These are phyloP conservation scores for Colletotrichum simmondsii DNA, from an alignment of 2,329 filamentous ascomycete genomes.

Conservation along the genomic window DNA sequence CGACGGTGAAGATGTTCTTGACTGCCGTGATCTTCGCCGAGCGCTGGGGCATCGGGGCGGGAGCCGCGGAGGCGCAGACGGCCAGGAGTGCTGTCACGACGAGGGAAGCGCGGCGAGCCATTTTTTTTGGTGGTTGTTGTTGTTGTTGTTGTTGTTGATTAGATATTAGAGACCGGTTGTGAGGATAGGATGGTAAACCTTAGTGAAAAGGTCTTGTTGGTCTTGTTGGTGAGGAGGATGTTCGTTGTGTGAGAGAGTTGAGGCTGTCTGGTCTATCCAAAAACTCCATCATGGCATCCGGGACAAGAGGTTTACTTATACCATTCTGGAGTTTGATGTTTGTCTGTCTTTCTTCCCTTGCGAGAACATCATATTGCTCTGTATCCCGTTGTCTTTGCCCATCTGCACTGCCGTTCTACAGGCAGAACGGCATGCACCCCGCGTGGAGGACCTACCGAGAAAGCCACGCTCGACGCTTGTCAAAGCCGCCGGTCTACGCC, in stretches of 20 bases:
- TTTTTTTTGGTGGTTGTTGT: not conserved
- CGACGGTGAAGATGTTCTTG: constrained; percentile 6
- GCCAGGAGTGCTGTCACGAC: constrained; percentile 2
- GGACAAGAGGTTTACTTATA: not conserved
- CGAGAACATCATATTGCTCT: not conserved
- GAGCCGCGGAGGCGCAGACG: not conserved
- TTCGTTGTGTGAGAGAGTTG: not conserved
- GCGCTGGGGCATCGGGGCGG: constrained; percentile 1
- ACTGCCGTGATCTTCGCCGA: not conserved
- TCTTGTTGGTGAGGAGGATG: not conserved
- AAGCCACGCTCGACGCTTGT: not conserved
- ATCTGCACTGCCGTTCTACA: not conserved
- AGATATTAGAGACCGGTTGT: not conserved
- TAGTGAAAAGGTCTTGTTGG: not conserved
- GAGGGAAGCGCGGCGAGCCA: not conserved
- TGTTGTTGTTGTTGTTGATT: not conserved
- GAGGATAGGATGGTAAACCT: not conserved
- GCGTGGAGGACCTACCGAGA: not conserved
- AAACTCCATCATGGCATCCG: not conserved
- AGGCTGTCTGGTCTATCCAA: not conserved
- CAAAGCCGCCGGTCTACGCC: not conserved
- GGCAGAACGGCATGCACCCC: not conserved
- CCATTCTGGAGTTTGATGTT: not conserved
- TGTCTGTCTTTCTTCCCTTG: not conserved
- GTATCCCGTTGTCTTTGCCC: not conserved